These are phyloP conservation scores for Melanomma pulvis-pyrius DNA, from an alignment of 495 filamentous ascomycete genomes.

Conservation along the genomic window DNA sequence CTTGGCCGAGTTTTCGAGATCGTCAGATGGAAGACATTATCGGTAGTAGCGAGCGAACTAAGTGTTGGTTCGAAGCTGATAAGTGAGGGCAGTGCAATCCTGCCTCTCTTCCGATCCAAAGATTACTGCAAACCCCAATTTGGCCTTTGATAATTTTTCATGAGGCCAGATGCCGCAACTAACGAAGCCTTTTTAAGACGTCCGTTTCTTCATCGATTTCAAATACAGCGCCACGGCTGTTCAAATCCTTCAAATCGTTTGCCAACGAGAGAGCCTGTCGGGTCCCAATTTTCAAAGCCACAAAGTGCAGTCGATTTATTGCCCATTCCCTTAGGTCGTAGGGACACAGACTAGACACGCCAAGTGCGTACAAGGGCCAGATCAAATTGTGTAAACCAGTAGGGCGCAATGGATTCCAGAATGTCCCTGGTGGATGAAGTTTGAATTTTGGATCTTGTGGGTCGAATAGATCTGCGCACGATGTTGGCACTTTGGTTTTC, in stretches of 20 bases:
- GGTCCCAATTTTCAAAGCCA: constrained; percentile 13
- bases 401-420: background rate
- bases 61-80: too few species aligned
- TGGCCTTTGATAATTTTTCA: too few species aligned
- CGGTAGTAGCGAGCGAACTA: too few species aligned
- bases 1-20: too few species aligned
- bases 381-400: constrained; percentile 16
- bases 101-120: too few species aligned
- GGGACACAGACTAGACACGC: background rate
- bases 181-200: background rate
- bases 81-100: too few species aligned
- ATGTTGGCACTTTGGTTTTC: background rate
- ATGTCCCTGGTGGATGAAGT: constrained; percentile 13
- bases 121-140: too few species aligned
- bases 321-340: constrained; percentile 6
- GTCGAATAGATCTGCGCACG: constrained; percentile 10
- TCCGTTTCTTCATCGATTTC: background rate
- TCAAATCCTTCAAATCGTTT: constrained; percentile 9
- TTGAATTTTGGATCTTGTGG: constrained; percentile 8
- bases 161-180: too few species aligned
- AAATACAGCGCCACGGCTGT: background rate
- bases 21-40: too few species aligned
- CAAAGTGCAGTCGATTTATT: constrained; percentile 10
- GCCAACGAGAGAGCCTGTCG: constrained; percentile 14
- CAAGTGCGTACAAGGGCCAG: constrained; percentile 13